Percentiles rank a stretch among this genome's conserved stretches.
phyloP scores from a whole-genome alignment of 441 rosid species.

The Euphorbia schlechtendalii region DNA sequence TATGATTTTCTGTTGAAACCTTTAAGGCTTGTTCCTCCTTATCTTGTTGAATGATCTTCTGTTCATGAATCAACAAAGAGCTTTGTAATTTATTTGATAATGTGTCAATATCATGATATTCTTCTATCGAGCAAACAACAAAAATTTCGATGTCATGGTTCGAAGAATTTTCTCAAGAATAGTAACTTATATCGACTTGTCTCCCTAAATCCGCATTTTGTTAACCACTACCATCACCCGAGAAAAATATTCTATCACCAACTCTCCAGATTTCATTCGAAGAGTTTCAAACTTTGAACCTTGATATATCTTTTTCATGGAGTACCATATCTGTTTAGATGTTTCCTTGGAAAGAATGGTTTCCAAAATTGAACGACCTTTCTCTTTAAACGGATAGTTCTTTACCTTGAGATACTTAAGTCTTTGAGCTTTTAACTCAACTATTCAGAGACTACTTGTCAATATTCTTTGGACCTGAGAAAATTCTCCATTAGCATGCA shows the following conservation, averaged over 20 bases:
- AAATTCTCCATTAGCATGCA: too few species aligned
- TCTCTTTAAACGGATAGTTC: too few species aligned
- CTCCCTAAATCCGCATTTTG: neutral
- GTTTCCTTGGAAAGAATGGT: neutral
- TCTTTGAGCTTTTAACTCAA: neutral
- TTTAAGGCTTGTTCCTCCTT: neutral
- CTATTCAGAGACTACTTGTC: neutral
- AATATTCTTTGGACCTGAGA: too few species aligned
- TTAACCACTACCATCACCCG: neutral
- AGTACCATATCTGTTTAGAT: neutral
- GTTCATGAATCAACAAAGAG: slow-evolving; percentile 2
- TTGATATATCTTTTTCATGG: neutral
- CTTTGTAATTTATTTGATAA: neutral
- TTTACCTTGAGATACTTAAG: neutral
- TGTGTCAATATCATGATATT: neutral
- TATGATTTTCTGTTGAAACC: too few species aligned
- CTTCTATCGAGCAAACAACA: neutral
- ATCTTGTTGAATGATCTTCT: neutral
- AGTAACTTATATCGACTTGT: neutral
- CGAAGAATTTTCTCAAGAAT: neutral
- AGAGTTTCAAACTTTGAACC: slow-evolving; percentile 1
- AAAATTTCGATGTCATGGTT: neutral
- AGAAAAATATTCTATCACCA: neutral
- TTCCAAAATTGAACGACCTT: neutral
- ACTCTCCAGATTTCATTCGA: neutral